Evolutionary conservation across 169 alveolate species (phyloP), one percentile per base, ranked within the genome.

Genomic region (Eimeria falciformis): DNA sequence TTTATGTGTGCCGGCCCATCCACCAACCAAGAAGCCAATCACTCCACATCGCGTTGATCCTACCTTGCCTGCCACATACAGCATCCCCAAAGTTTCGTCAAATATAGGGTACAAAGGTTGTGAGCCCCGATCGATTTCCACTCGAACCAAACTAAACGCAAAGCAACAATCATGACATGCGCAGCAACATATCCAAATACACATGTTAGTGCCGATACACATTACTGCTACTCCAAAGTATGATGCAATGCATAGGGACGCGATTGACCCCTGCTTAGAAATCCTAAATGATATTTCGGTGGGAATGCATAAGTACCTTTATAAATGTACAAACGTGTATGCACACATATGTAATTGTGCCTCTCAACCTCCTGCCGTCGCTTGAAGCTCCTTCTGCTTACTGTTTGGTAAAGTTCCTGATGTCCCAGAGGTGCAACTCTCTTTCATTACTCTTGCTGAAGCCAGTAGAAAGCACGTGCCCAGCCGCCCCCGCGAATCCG

Each of bases 51-150:
- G 40, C 40, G 40, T 33, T 33, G 40, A 33, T 33, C 91, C 27
- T n/a, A 91, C 94, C 92, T 91, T 91, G 58, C 92, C 94, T 50
- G 90, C 86, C 62, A 91, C 92, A 69, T 91, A 91, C 66, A 91
- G 65, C 90, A 84, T 79, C 25, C 94, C 94, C 29, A 81, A 66
- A 12, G 91, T 79, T 25, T 91, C 94, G 77, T 91, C 94, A 79
- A 53, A 91, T n/a, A 58, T 53, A 18, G 94, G 94, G 53, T 91
- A 91, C 58, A 91, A 68, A 18, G 94, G 92, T 78, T 75, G 85
- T 17, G 94, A 82, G 27, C 91, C 94, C 17, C 92, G 77, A 23
- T 91, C 94, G 21, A 91, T 58, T 46, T 91, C 94, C 58, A 66
- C 33, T 53, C 79, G 90, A 50, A 50, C 12, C 29, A 84, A 65